phyloP scores from a whole-genome alignment of 2,329 filamentous ascomycete genomes.

The Stachybotrys chlorohalonatus region DNA sequence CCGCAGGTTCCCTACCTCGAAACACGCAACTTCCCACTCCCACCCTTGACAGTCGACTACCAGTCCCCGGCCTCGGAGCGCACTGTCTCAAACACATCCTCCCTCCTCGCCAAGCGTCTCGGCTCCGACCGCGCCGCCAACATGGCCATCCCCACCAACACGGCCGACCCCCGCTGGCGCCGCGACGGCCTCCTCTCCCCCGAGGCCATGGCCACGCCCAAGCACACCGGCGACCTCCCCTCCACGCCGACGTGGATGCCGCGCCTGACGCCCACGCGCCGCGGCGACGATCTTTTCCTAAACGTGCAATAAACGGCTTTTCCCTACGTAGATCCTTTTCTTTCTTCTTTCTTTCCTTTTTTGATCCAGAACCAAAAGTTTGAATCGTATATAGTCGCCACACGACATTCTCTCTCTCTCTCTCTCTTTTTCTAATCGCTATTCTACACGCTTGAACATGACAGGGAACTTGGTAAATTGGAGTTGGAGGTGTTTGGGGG shows the following conservation, averaged over 20 bases:
- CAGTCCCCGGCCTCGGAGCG: slow-evolving; percentile 7
- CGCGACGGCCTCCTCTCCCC: slow-evolving; percentile 6
- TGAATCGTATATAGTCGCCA: not conserved
- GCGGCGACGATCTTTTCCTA: slow-evolving; percentile 56
- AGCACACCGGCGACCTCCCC: slow-evolving; percentile 4
- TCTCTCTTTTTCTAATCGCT: too few relatives aligned
- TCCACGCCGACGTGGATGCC: slow-evolving; percentile 33
- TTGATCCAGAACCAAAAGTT: not conserved
- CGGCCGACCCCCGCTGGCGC: slow-evolving; percentile 6
- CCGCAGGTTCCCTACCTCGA: slow-evolving; percentile 2
- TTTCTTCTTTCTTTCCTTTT: too few relatives aligned
- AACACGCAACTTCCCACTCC: slow-evolving; percentile 1
- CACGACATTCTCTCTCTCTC: not conserved
- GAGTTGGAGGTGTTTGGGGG: not conserved
- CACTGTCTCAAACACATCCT: slow-evolving; percentile 23
- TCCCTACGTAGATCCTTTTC: too few relatives aligned
- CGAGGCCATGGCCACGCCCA: not conserved
- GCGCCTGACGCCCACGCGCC: slow-evolving; percentile 55
- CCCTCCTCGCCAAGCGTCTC: slow-evolving; percentile 43
- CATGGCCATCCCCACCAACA: slow-evolving; percentile 26
- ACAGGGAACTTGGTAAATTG: too few relatives aligned
- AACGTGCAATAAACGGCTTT: slow-evolving; percentile 34
- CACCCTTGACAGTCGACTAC: slow-evolving; percentile 4
- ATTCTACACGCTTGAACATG: too few relatives aligned
- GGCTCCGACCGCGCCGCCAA: slow-evolving; percentile 39